phyloP scores from a whole-genome alignment of 176 grass and related monocot genomes.

The Elymus sibiricus region DNA sequence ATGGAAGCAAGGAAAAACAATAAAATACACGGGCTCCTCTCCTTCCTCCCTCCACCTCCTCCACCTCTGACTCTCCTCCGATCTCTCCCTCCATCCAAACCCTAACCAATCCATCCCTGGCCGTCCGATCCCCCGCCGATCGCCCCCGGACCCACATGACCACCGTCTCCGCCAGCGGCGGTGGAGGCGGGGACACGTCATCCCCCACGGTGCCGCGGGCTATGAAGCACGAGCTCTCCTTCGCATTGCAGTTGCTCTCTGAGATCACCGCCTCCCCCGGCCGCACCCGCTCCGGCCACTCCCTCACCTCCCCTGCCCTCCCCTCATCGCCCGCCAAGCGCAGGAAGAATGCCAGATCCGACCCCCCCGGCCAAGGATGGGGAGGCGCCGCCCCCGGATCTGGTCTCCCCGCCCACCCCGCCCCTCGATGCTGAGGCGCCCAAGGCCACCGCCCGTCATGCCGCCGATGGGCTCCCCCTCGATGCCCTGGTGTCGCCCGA shows the following conservation, averaged over 20 bases:
- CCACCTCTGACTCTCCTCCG: too few species aligned
- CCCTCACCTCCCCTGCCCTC: not conserved
- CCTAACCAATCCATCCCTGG: too few species aligned
- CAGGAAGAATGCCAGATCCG: constrained; percentile 43
- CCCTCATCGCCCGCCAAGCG: constrained; percentile 18
- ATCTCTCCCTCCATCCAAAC: too few species aligned
- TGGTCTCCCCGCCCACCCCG: constrained; percentile 30
- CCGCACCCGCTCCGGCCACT: constrained; percentile 48
- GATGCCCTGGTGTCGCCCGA: too few species aligned
- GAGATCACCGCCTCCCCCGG: constrained; percentile 36
- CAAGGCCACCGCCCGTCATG: not conserved
- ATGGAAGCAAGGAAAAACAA: too few species aligned
- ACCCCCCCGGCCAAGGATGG: not conserved
- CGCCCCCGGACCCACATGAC: too few species aligned
- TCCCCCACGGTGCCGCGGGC: constrained; percentile 18
- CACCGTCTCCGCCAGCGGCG: too few species aligned
- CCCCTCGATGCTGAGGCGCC: constrained; percentile 35
- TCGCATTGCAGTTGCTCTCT: constrained; percentile 44
- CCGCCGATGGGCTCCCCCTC: not conserved
- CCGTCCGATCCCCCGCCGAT: too few species aligned
- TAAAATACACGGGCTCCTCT: too few species aligned
- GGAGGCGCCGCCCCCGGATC: constrained; percentile 3
- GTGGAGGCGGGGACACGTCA: not conserved
- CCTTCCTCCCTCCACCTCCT: too few species aligned
- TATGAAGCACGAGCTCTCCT: constrained; percentile 58